Percentiles rank a stretch among this genome's conserved stretches.
Conservation (phyloP, 768 basidiomycete species). For the Lactarius sp. region DNA sequence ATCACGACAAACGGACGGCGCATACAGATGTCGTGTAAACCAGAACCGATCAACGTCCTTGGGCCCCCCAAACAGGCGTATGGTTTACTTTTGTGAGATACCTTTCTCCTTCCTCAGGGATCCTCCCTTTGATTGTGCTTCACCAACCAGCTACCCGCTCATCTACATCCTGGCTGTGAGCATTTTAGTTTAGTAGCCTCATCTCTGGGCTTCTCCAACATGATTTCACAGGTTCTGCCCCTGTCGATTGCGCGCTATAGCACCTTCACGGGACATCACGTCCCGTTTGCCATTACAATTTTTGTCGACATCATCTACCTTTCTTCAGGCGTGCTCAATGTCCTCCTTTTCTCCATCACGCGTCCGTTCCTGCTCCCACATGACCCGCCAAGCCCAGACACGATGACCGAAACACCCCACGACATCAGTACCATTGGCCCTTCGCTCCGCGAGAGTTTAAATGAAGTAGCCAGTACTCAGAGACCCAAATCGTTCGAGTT, state of each 20-base stretch:
- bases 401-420: background rate
- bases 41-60: background rate
- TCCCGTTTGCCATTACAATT: slow-evolving; percentile 37
- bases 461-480: background rate
- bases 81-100: slow-evolving; percentile 12
- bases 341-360: slow-evolving; percentile 31
- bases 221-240: slow-evolving; percentile 34
- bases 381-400: background rate
- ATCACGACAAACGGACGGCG: slow-evolving; percentile 33
- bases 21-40: slow-evolving; percentile 21
- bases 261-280: slow-evolving; percentile 30
- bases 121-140: background rate
- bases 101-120: background rate
- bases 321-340: slow-evolving; percentile 43
- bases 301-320: slow-evolving; percentile 40
- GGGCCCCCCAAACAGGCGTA: background rate
- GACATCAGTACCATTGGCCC: background rate
- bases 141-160: slow-evolving; percentile 39
- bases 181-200: background rate
- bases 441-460: background rate
- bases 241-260: slow-evolving; percentile 40
- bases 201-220: background rate
- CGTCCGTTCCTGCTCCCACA: no score
- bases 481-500: background rate
- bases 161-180: slow-evolving; percentile 38